Base-by-base conservation (phyloP, 2,329 filamentous ascomycete genomes). In the Xylaria sp. region DNA sequence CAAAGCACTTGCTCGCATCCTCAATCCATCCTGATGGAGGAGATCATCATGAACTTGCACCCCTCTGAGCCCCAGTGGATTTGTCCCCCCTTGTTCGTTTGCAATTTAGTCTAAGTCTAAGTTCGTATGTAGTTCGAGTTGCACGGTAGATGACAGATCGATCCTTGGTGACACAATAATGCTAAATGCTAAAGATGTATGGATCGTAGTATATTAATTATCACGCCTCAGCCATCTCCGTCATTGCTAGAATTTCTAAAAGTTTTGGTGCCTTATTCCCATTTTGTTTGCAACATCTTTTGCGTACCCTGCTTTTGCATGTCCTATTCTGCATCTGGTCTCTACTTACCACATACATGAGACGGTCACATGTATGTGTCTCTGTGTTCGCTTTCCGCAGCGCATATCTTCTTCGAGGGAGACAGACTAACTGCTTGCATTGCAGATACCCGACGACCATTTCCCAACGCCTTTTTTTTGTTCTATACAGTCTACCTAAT, bases 1-100 rank as follows among this genome's bases (percentile, higher is more conserved):
- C 63, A 62, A 50, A 40, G 44, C n/a, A 47, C 44, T 51, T 66
- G 44, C 63, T 69, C 50, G 44, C 42, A 66, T 57, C 42, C 57
- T 66, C 29, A 69, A 42, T n/a, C 58, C 63, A 69, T 69, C 66
- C 63, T 66, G 40, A 69, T 55, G 51, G 51, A 61, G 63, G 63
- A 63, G 66, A 69, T 66, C 58, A 63, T 62, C 66, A 63, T 66
- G 63, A 63, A 48, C 67, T 69, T 63, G 53, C 61, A 21, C 50
- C 57, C 57, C 42, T 65, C 66, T 62, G 51, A 50, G 63, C 63
- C 67, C 29, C 58, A 35, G 59, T 63, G 62, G 61, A 65, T 65
- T 67, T 57, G 23, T 12, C 10, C 29, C 59, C 63, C 67, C 67
- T 66, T 18, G 48, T 63, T 53, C 63, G 53, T 51, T 59, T 54